A percentile compares a stretch with the other conserved stretches of the same genome.
These are phyloP conservation scores for Pseudodiploospora longispora DNA, from an alignment of 2,329 filamentous ascomycete genomes.

Conservation along the genomic window DNA sequence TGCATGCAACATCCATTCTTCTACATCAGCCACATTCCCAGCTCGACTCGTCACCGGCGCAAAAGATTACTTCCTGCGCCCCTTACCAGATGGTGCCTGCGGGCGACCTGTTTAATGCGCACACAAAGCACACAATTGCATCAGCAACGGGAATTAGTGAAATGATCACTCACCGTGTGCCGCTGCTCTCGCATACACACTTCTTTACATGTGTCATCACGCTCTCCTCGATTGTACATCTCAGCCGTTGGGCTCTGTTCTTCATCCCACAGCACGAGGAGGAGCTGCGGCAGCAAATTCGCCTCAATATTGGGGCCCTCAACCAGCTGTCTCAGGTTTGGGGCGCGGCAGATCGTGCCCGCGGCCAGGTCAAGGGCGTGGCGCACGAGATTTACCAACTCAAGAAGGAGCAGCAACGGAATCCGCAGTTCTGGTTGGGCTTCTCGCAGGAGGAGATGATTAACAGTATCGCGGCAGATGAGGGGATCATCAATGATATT, in stretches of 20 bases:
- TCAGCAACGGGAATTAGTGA: constrained; percentile 71
- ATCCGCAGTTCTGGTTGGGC: constrained; percentile 46
- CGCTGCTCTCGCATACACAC: constrained; percentile 66
- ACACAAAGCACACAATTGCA: constrained; percentile 73
- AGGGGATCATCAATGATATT: constrained; percentile 52
- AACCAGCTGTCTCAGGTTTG: constrained; percentile 62
- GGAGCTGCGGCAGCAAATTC: constrained; percentile 64
- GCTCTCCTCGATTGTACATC: constrained; percentile 70
- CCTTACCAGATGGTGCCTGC: constrained; percentile 45
- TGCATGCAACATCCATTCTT: constrained; percentile 57
- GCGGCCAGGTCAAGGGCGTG: constrained; percentile 66
- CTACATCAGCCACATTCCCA: constrained; percentile 75
- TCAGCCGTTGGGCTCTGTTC: constrained; percentile 67
- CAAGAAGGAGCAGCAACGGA: constrained; percentile 48
- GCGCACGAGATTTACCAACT: constrained; percentile 65
- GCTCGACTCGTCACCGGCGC: constrained; percentile 53
- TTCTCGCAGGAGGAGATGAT: constrained; percentile 48
- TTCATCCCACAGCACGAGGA: constrained; percentile 54
- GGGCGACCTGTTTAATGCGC: constrained; percentile 49
- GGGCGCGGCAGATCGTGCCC: constrained; percentile 62
- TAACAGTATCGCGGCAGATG: constrained; percentile 46
- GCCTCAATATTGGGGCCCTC: constrained; percentile 70
- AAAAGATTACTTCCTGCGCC: constrained; percentile 57
- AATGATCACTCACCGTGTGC: constrained; percentile 65
- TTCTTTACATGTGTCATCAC: constrained; percentile 79